A percentile compares a stretch with the other conserved stretches of the same genome.
phyloP scores from a whole-genome alignment of 2,329 filamentous ascomycete species.

The Cryoendolithus antarcticus region DNA sequence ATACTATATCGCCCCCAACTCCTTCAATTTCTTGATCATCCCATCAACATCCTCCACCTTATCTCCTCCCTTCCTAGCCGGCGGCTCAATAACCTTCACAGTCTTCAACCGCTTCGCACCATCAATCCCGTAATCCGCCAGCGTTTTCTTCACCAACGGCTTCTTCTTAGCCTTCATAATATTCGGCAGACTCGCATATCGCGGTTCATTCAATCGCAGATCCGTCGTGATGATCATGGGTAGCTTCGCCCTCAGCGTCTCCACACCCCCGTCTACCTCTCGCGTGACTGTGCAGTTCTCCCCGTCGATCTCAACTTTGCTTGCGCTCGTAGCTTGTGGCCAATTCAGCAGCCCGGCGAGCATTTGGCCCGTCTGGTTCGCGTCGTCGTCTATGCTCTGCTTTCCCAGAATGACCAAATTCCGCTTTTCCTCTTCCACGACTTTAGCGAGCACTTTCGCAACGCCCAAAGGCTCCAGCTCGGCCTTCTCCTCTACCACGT shows the following conservation, averaged over 20 bases:
- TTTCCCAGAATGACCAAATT: conserved; percentile 93
- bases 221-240: conserved; percentile 94
- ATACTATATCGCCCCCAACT: conserved; percentile 69
- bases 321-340: conserved; percentile 90
- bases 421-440: conserved; percentile 71
- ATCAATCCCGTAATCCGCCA: conserved; percentile 71
- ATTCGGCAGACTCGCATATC: conserved; percentile 90
- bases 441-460: conserved; percentile 71
- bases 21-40: conserved; percentile 88
- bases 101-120: conserved; percentile 69
- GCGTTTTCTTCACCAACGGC: conserved; percentile 81
- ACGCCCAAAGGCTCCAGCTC: conserved; percentile 84
- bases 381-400: conserved; percentile 96
- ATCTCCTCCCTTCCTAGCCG: conserved; percentile 76
- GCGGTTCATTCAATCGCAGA: conserved; percentile 82
- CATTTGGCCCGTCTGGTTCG: conserved; percentile 95
- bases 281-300: conserved; percentile 66
- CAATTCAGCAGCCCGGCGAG: conserved; percentile 82
- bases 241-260: conserved; percentile 74
- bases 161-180: conserved; percentile 99
- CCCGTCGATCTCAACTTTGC: conserved; percentile 63
- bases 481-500: conserved; percentile 57
- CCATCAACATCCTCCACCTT: conserved; percentile 97
- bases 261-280: conserved; percentile 90
- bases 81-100: conserved; percentile 79